phyloP scores from a whole-genome alignment of 2,329 filamentous ascomycete genomes.

The Aspergillus ustus region DNA sequence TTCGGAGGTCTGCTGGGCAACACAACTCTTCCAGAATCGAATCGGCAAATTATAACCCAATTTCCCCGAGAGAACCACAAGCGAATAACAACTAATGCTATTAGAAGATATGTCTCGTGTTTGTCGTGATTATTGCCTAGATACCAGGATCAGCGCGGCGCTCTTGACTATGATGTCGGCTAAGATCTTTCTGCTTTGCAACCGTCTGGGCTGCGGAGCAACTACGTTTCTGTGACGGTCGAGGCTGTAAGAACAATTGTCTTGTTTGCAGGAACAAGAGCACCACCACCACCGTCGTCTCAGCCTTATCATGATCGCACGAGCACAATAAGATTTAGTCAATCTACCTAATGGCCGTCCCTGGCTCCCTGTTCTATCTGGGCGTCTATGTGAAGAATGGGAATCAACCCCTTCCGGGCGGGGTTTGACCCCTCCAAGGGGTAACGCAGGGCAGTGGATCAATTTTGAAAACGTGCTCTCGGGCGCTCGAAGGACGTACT shows the following conservation, averaged over 20 bases:
- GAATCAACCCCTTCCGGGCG: background rate
- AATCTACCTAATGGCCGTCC: background rate
- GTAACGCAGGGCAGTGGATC: background rate
- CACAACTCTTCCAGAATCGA: background rate
- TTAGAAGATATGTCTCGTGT: background rate
- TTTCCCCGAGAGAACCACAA: background rate
- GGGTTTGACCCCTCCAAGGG: background rate
- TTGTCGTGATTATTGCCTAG: background rate
- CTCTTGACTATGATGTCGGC: background rate
- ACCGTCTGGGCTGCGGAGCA: background rate
- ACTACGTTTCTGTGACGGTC: background rate
- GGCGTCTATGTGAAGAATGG: background rate
- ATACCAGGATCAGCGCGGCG: background rate
- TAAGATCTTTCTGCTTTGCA: background rate
- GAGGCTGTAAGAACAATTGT: background rate
- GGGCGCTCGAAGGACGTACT: no score
- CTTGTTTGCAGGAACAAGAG: background rate
- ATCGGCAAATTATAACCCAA: background rate
- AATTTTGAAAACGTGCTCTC: background rate
- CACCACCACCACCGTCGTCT: background rate
- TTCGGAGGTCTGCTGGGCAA: background rate
- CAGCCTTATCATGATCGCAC: background rate
- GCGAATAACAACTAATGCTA: background rate
- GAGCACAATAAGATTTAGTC: background rate
- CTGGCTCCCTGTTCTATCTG: background rate